A percentile compares a stretch with the other conserved stretches of the same genome.
Conservation (phyloP, 106 monocot species). For the Apostasia ramifera region DNA sequence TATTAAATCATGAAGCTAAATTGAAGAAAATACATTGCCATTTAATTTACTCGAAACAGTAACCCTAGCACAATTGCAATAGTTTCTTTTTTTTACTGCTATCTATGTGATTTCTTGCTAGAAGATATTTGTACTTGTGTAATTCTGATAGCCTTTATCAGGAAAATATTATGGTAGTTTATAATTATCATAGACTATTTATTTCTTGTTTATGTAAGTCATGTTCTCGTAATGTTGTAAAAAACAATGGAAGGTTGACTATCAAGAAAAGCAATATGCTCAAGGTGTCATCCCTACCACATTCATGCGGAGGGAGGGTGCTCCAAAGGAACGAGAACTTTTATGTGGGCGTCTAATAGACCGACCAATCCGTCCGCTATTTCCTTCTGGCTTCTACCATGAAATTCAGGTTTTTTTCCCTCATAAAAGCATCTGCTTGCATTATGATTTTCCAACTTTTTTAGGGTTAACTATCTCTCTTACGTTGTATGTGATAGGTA, state of each 20-base stretch:
- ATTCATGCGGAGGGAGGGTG: slow-evolving; percentile 93
- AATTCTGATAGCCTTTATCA: too few relatives aligned
- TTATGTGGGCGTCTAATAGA: slow-evolving; percentile 93
- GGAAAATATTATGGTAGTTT: neutral
- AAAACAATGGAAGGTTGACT: slow-evolving; percentile 59
- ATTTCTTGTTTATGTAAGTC: neutral
- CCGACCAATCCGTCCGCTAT: slow-evolving; percentile 88
- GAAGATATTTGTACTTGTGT: too few relatives aligned
- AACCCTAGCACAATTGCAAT: too few relatives aligned
- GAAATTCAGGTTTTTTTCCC: slow-evolving; percentile 73
- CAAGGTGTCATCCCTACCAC: slow-evolving; percentile 90
- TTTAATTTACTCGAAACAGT: too few relatives aligned
- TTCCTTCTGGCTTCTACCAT: slow-evolving; percentile 89
- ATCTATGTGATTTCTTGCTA: too few relatives aligned
- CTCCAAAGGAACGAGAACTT: slow-evolving; percentile 93
- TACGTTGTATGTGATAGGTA: slow-evolving; percentile 31
- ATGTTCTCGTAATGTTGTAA: neutral
- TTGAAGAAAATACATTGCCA: too few relatives aligned
- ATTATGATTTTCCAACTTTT: neutral
- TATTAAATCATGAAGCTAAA: too few relatives aligned
- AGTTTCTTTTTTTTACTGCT: too few relatives aligned
- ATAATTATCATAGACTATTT: neutral
- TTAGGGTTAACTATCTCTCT: neutral
- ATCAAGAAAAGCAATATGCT: slow-evolving; percentile 94
- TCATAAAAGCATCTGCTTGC: neutral